These are phyloP conservation scores for Toxicodendron radicans DNA, from an alignment of 345 rosid species.

Conservation along the genomic window DNA sequence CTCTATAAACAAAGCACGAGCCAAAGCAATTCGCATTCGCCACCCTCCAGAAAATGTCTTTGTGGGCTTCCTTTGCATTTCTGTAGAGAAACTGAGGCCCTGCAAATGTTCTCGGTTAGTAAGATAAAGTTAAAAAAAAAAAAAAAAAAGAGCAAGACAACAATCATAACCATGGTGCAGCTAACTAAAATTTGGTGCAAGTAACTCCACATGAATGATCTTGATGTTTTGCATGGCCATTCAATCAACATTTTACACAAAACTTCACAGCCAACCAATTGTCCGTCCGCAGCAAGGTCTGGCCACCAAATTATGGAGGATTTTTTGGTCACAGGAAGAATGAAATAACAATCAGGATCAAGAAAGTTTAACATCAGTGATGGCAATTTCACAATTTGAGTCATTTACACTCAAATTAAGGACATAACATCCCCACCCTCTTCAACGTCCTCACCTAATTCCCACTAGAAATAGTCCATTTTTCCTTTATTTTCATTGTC, in stretches of 20 bases:
- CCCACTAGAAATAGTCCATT: too few relatives aligned
- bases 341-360: not conserved
- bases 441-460: not conserved
- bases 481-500: too few relatives aligned
- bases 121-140: not conserved
- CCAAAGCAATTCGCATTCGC: constrained; percentile 99
- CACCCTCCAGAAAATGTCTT: constrained; percentile 97
- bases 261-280: not conserved
- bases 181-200: not conserved
- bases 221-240: not conserved
- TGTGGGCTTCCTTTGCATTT: constrained; percentile 84
- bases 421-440: not conserved
- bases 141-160: not conserved
- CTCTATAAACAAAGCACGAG: constrained; percentile 91
- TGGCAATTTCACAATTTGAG: not conserved
- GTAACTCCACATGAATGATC: constrained; percentile 11
- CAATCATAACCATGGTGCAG: not conserved
- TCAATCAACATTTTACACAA: not conserved
- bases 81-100: constrained; percentile 97
- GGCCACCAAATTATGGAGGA: not conserved
- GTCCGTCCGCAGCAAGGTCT: not conserved
- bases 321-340: not conserved
- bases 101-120: constrained; percentile 35
- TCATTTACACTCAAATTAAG: not conserved
- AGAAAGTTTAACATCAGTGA: not conserved